Base-by-base conservation (phyloP, 2,329 filamentous ascomycete species). In the Phaeosphaeria sp. region DNA sequence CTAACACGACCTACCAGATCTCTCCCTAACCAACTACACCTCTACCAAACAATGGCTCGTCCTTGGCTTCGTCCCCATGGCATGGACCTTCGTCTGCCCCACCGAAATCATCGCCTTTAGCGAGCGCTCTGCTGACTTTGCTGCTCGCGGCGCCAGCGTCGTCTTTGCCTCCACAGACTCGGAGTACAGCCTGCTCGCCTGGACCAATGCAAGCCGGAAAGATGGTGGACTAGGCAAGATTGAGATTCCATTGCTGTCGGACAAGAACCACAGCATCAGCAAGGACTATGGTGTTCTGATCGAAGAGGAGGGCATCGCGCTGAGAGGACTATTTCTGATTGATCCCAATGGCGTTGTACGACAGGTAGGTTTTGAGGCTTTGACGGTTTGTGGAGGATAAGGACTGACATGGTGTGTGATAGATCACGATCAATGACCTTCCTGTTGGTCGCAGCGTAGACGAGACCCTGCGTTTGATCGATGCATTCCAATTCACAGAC, bases 41-140 rank as follows among this genome's bases (percentile, higher is more conserved):
- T 69, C 72, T 46, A 77, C 72, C 64, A 80, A 81, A 59, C 79
- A 83, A 78, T 84, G 87, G 87, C 83, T 89, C 58, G 80, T 89
- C 67, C 85, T 89, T 33, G 83, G 86, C 63, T 89, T 89, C 81
- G 86, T 89, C 75, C 87, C 87, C 56, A 86, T 88, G 78, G 87
- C 88, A 68, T 89, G 87, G 82, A 88, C 86, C 65, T 89, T 89
- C 66, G 86, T 89, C 72, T 89, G 87, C 80, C 85, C 85, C 25
- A 87, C 85, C 72, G 85, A 89, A 77, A 88, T 89, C 77, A 83
- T 87, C 69, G 85, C 87, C 70, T 89, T 85, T 79, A 86, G 84
- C 75, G 84, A 87, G 55, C 84, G 85, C 53, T 80, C 85, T n/a
- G 73, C 83, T 54, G 84, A 87, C 67, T 89, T 89, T 77, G 78